Base-by-base conservation (phyloP, 306 rosid species). In the Biancaea sappan region DNA sequence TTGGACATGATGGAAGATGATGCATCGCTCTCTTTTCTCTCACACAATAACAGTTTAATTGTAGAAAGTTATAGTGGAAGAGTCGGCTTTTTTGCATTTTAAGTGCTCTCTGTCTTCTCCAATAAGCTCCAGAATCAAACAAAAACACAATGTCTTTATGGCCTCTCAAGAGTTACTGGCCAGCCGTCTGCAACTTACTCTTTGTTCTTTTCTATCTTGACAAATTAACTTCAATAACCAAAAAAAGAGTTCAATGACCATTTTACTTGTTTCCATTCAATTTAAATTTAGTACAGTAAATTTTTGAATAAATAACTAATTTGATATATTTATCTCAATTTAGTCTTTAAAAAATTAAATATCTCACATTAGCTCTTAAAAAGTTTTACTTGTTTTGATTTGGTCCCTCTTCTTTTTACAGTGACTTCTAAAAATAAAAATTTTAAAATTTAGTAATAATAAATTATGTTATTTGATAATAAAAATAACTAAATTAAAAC, bases 81-180 rank as follows among this genome's bases (percentile, higher is more conserved):
- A 37, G 2, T 25, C 19, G 38, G 14, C 59, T 63, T 22, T 16
- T 8, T 56, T 19, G n/a, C 5, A 6, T 32, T 6, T 10, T n/a
- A 16, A 56, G 77, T 41, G 60, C 32, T 34, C 47, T 69, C 25
- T 69, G 54, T 59, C 43, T 35, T 53, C 52, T 80, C 43, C 58
- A 24, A 8, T 13, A 48, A 73, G 44, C 5, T 62, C 26, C 48
- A 4, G 46, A 62, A 35, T 47, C 67, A 9, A 62, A n/a, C 47
- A 62, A 66, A 56, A 69, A 52, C 54, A 44, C 64, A 37, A 73
- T 31, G 5, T 53, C 69, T 21, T 68, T 2, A 2, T 29, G 75
- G 24, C 24, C 59, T 73, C 28, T 15, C 13, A 77, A 74, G 26
- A 78, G 18, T 65, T 28, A 65, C 54, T 74, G 47, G 26, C 58